Evolutionary conservation across 202 grass and related monocot species (phyloP).

Genomic region (Elaeis oleifera): DNA sequence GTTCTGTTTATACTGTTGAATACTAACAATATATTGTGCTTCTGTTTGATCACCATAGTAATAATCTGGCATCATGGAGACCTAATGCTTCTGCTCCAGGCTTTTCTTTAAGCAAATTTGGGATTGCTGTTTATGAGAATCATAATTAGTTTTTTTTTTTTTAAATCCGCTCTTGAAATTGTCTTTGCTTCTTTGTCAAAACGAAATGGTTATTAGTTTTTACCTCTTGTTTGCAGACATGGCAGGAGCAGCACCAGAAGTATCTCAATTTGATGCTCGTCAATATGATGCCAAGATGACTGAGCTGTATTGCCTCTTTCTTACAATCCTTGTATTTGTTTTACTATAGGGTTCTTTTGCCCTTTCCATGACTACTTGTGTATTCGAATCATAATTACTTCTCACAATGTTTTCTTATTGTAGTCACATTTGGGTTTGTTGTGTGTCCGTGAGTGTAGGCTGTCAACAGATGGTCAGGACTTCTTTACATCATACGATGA

Average conservation of each 20-base stretch:
- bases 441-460: constrained; percentile 28
- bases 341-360: not conserved
- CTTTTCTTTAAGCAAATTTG: no score
- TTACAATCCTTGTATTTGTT: not conserved
- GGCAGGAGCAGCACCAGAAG: constrained; percentile 1
- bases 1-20: no score
- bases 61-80: no score
- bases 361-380: not conserved
- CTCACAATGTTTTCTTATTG: not conserved
- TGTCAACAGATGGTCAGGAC: constrained; percentile 49
- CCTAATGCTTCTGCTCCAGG: no score
- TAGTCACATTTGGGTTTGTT: constrained; percentile 4
- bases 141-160: no score
- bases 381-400: not conserved
- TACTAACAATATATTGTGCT: no score
- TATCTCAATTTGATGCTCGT: constrained; percentile 70
- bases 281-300: constrained; percentile 84
- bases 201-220: not conserved
- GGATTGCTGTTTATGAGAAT: no score
- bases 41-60: no score
- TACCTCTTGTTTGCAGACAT: not conserved
- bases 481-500: constrained; percentile 87
- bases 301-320: constrained; percentile 34
- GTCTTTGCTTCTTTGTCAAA: not conserved
- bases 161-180: not conserved